Conservation (phyloP, 148 eudicot genomes). For the Cornus controversa region DNA sequence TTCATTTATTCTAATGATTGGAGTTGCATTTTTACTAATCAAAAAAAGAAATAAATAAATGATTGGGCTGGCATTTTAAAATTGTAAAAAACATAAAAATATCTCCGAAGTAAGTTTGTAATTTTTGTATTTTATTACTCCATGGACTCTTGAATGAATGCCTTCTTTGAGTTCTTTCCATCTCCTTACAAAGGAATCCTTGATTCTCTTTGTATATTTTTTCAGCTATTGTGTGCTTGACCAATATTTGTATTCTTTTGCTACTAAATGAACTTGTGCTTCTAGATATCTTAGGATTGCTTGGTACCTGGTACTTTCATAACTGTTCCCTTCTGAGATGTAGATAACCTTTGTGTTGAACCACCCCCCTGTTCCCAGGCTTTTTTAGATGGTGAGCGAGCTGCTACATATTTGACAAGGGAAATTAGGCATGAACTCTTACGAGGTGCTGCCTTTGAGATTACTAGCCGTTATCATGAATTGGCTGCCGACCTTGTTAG, state of each 20-base stretch:
- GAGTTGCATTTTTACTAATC: no score
- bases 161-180: no score
- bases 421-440: conserved; percentile 60
- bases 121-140: no score
- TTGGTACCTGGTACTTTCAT: no score
- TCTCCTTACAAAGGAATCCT: no score
- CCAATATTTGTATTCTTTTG: background rate
- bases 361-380: conserved; percentile 33
- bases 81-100: no score
- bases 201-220: no score
- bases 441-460: conserved; percentile 61
- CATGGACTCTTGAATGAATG: no score
- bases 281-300: background rate
- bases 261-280: background rate
- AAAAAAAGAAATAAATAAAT: no score
- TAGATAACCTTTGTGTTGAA: background rate
- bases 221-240: no score
- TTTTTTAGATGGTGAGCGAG: conserved; percentile 78
- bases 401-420: conserved; percentile 51
- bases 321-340: background rate
- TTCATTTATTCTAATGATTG: background rate
- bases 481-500: conserved; percentile 66
- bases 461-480: conserved; percentile 70
- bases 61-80: background rate
- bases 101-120: no score